Evolutionary conservation across 257 asterid genomes (phyloP), one percentile per base, ranked within the genome.

Genomic region (Plantago major): DNA sequence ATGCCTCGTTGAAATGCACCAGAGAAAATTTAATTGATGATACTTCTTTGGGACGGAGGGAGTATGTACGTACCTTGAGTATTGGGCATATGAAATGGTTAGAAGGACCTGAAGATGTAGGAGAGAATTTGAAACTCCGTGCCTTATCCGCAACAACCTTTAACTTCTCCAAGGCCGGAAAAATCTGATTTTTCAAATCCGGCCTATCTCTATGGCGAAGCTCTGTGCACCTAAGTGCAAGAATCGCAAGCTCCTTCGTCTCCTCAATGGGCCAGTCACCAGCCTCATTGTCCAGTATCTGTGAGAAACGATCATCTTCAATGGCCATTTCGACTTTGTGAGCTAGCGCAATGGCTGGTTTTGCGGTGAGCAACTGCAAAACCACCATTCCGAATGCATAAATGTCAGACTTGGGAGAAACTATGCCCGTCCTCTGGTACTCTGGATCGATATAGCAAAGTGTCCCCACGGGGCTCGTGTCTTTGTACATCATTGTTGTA

Each of bases 391-490:
- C 89, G 18, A 77, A 69, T 7, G 89, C 86, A 67, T 82, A 82
- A n/a, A 84, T 74, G 28, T 82, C 89, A 3, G 93, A 84, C 55
- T 70, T 75, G 10, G 83, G 76, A 8, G 87, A 78, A 58, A 84
- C 61, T 18, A 67, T 46, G 43, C 93, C 93, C 0, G 87, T 79
- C 72, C 88, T 63, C 55, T 75, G 89, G 61, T 84, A 82, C 54
- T 84, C 93, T 1, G 93, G 89, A 42, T 84, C 93, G 22, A 79
- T 84, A 44, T 79, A 82, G 71, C 81, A 75, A 51, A 82, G 75
- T 28, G 89, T 81, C 43, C 89, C 89, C 5, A 76, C 83, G 26
- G 73, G 86, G 30, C 76, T 60, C 1, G 89, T 77, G 68, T 75
- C 79, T 53, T 71, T 72, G 72, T 62, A 74, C 22, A 68, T 28